These are phyloP conservation scores for Mollisia scopiformis DNA, from an alignment of 2,329 filamentous ascomycete species.

Conservation along the genomic window DNA sequence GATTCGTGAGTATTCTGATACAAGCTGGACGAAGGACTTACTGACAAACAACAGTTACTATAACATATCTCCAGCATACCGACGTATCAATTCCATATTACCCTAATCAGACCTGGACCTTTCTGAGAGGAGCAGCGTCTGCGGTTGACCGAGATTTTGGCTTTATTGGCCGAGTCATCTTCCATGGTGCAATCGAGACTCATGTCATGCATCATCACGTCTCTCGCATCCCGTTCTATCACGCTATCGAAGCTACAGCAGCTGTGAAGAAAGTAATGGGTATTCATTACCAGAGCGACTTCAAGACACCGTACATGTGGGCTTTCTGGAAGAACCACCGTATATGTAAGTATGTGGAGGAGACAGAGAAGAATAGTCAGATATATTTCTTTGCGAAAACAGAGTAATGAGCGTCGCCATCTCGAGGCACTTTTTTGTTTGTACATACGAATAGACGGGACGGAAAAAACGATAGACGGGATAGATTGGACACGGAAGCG, in stretches of 20 bases:
- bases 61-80: constrained; percentile 76
- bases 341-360: constrained; percentile 33
- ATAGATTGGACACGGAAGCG: background rate
- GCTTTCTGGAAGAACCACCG: constrained; percentile 36
- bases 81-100: constrained; percentile 61
- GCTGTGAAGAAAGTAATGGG: constrained; percentile 58
- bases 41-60: constrained; percentile 56
- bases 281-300: constrained; percentile 51
- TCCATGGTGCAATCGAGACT: constrained; percentile 65
- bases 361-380: constrained; percentile 25
- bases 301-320: constrained; percentile 30
- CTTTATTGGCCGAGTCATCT: constrained; percentile 62
- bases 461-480: background rate
- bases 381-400: constrained; percentile 30
- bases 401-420: background rate
- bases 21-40: constrained; percentile 18
- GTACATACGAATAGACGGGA: background rate
- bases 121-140: constrained; percentile 60
- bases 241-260: constrained; percentile 56
- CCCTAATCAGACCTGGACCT: constrained; percentile 59
- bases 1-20: constrained; percentile 52
- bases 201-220: constrained; percentile 66
- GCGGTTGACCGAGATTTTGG: constrained; percentile 67
- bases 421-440: background rate
- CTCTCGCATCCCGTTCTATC: constrained; percentile 62